phyloP scores from a whole-genome alignment of 73 alveolate genomes.

The Uronychia setigera region DNA sequence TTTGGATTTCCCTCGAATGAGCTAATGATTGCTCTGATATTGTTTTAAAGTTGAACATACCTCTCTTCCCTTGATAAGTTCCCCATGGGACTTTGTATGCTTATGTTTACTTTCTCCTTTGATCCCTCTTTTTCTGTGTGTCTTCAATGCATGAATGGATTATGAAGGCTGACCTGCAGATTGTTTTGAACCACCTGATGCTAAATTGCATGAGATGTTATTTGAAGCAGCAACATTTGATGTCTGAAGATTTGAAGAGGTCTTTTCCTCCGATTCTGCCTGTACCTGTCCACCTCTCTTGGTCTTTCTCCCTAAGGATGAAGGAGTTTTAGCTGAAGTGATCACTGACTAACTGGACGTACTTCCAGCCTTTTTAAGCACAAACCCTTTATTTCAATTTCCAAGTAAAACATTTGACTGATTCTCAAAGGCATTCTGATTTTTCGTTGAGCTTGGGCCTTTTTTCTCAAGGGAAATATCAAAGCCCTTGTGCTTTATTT shows the following conservation, averaged over 20 bases:
- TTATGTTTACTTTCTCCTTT: neutral
- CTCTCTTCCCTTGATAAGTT: neutral
- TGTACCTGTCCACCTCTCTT: neutral
- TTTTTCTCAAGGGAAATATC: neutral
- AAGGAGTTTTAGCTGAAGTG: neutral
- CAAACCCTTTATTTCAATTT: neutral
- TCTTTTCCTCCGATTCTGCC: slow-evolving; percentile 1
- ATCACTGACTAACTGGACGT: neutral
- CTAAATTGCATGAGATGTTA: too few species aligned
- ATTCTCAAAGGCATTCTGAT: neutral
- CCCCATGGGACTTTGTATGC: neutral
- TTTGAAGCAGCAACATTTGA: too few species aligned
- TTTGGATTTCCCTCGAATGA: neutral
- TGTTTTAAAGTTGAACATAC: neutral
- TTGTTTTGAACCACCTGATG: too few species aligned
- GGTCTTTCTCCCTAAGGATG: neutral
- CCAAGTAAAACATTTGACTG: neutral
- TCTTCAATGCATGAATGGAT: neutral
- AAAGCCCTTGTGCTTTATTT: neutral
- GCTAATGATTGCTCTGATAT: neutral
- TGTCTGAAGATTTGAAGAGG: too few species aligned
- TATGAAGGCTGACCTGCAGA: too few species aligned
- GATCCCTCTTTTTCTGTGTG: neutral
- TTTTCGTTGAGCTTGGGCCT: neutral
- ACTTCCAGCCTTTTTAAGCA: neutral